phyloP scores from a whole-genome alignment of 2,329 filamentous ascomycete species.

The Celoporthe dispersa region DNA sequence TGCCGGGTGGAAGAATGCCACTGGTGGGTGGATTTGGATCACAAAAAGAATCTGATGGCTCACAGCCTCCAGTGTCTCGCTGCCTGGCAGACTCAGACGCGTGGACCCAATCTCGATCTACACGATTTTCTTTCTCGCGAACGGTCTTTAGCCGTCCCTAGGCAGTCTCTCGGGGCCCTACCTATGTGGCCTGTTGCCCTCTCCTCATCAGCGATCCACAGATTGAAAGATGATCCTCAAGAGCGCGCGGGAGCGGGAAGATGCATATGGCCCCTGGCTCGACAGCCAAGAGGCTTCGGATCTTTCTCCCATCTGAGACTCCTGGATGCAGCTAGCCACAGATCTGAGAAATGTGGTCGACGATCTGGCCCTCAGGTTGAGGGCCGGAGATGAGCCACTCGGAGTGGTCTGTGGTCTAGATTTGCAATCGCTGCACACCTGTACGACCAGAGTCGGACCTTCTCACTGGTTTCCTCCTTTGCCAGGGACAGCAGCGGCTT shows the following conservation, averaged over 20 bases:
- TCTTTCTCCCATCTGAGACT: constrained; percentile 24
- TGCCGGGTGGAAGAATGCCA: neutral
- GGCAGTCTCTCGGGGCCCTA: neutral
- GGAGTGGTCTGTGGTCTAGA: neutral
- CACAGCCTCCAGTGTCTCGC: neutral
- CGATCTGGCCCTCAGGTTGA: constrained; percentile 3
- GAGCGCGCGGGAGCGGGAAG: neutral
- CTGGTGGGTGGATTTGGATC: neutral
- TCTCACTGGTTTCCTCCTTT: neutral
- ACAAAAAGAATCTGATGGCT: neutral
- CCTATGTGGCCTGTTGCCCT: constrained; percentile 6
- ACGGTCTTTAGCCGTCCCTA: neutral
- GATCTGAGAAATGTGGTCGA: constrained; percentile 12
- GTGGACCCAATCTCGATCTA: neutral
- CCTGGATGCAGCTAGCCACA: constrained; percentile 26
- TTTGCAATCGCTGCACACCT: neutral
- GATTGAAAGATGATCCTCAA: neutral
- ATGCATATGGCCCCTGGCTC: constrained; percentile 24
- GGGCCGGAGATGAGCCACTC: constrained; percentile 11
- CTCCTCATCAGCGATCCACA: constrained; percentile 8
- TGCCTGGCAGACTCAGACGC: neutral
- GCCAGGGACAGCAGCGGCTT: neutral
- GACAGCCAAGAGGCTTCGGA: constrained; percentile 19
- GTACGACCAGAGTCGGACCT: neutral
- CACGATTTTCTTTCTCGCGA: neutral